A percentile compares a stretch with the other conserved stretches of the same genome.
Conservation (phyloP, 805 yeast species). For the Kregervanrija delftensis region DNA sequence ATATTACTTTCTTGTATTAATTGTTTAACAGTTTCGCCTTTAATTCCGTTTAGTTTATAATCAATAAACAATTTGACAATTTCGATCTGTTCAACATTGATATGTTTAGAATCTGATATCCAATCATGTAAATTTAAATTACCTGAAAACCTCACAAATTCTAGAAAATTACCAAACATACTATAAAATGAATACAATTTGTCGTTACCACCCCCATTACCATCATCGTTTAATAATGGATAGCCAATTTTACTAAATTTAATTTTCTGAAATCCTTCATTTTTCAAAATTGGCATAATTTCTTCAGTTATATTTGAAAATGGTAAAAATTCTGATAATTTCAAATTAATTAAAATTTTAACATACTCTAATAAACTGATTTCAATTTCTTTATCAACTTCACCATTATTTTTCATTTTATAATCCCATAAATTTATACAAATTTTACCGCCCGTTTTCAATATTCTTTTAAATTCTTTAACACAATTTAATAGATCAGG, state of each 20-base stretch:
- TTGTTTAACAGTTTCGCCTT: no score
- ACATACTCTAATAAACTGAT: conserved; percentile 3
- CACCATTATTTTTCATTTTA: conserved; percentile 6
- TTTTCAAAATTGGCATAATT: conserved; percentile 16
- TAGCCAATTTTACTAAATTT: conserved; percentile 19
- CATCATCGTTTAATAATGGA: conserved; percentile 15
- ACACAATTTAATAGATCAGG: conserved; percentile 16
- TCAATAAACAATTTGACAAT: no score
- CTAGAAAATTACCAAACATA: no score
- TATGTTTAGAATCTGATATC: no score
- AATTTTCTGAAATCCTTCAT: conserved; percentile 21
- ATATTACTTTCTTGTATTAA: neutral
- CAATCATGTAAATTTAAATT: no score
- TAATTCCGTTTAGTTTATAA: no score
- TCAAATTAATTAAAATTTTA: conserved; percentile 2
- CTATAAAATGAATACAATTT: neutral
- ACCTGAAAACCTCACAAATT: no score
- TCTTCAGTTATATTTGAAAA: conserved; percentile 15
- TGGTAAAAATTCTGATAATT: conserved; percentile 2
- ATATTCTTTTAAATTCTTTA: conserved; percentile 23
- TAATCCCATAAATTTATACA: conserved; percentile 26
- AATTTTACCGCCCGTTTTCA: conserved; percentile 25
- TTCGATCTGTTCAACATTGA: no score
- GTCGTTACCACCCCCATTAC: conserved; percentile 4
- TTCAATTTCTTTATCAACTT: conserved; percentile 1